Evolutionary conservation across 805 yeast species (phyloP), one percentile per base, ranked within the genome.

Genomic region (Lipomyces mesembrius): DNA sequence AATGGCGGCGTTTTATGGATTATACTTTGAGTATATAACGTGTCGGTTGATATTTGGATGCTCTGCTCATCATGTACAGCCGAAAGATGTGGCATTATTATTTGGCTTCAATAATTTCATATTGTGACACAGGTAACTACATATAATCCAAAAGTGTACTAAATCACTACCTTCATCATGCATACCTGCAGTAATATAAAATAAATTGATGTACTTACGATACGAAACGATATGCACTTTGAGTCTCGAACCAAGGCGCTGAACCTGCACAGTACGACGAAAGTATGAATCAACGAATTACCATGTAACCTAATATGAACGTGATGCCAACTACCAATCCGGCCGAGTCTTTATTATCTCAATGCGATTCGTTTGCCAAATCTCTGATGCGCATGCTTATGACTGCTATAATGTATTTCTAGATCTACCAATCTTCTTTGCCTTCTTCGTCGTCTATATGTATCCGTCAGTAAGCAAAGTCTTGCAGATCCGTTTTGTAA

Each of bases 341-440:
- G 9, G 11, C 49, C 49, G 22, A 17, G 22, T n/a, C 39, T 43
- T 43, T 52, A 17, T 34, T 12, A 25, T 52, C 29, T n/a, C 32
- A 3, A 52, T 52, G 55, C 32, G 12, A 14, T n/a, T 20, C n/a
- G 9, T 12, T 20, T 20, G 29, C 55, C 34, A 25, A 52, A 25
- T 11, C 11, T 4, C 25, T n/a, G 11, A 7, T n/a, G 49, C 22
- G 34, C 55, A 49, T 14, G 43, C 27, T 12, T 32, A 17, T 34
- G 29, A 37, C n/a, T 29, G 11, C 17, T 39, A 25, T 7, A 35
- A 27, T 6, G 25, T 25, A 37, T 12, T 37, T 37, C 39, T 14
- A 37, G 32, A 20, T 35, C 49, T 64, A 62, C 67, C 67, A 64
- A 14, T 64, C 67, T 27, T 64, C 67, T 22, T 57, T 58, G 64